A percentile compares a stretch with the other conserved stretches of the same genome.
Conservation (phyloP, 371 early-diverging fungal species). For the Mortierella sp. region DNA sequence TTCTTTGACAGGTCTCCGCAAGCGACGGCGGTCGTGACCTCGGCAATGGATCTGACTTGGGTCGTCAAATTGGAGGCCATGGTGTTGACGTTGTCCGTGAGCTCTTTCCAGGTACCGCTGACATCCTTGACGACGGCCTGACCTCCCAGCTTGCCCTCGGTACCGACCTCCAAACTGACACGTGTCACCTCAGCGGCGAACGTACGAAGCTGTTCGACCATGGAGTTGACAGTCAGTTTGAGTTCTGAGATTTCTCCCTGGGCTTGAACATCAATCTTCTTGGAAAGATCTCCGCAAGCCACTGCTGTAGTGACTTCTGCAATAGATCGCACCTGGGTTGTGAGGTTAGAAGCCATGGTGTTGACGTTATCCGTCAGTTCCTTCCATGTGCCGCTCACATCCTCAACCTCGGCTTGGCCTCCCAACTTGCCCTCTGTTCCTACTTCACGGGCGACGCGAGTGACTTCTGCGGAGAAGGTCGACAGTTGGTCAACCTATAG, state of each 20-base stretch:
- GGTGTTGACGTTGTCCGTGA: too few relatives aligned
- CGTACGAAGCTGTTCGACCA: conserved; percentile 66
- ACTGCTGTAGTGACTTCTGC: conserved; percentile 75
- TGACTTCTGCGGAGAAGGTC: conserved; percentile 70
- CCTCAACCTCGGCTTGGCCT: conserved; percentile 73
- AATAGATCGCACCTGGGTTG: conserved; percentile 76
- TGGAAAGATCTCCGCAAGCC: conserved; percentile 70
- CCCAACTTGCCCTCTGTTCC: conserved; percentile 77
- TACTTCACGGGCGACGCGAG: conserved; percentile 73
- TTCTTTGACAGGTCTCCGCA: conserved; percentile 63
- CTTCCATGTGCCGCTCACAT: conserved; percentile 80
- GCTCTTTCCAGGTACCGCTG: too few relatives aligned
- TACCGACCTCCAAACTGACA: conserved; percentile 59
- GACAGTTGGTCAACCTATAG: conserved; percentile 74
- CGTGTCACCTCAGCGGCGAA: conserved; percentile 65
- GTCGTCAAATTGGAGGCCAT: too few relatives aligned
- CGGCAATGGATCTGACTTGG: conserved; percentile 32
- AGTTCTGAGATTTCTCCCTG: conserved; percentile 50
- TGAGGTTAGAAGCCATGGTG: conserved; percentile 48
- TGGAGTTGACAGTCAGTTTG: conserved; percentile 76
- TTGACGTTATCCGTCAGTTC: conserved; percentile 33
- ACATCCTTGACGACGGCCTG: too few relatives aligned
- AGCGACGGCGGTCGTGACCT: conserved; percentile 67
- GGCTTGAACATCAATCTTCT: too few relatives aligned
- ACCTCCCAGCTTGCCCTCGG: too few relatives aligned